phyloP scores from a whole-genome alignment of 805 yeast genomes.

The Candida boidinii region DNA sequence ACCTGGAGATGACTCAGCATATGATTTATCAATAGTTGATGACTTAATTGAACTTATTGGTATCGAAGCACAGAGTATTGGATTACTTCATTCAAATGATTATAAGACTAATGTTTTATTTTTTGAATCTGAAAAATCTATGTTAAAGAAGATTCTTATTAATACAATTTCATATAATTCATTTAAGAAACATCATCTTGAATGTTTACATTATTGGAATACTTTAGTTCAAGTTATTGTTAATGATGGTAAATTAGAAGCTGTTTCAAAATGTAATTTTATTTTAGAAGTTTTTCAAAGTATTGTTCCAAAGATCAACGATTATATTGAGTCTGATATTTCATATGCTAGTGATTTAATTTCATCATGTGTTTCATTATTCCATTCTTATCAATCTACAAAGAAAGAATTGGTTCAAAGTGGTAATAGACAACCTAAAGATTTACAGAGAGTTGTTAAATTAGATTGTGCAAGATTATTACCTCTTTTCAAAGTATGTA shows the following conservation, averaged over 20 bases:
- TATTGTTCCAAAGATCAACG: conserved; percentile 67
- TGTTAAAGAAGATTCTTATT: conserved; percentile 30
- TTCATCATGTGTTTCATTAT: conserved; percentile 63
- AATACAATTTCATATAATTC: conserved; percentile 38
- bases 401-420: conserved; percentile 4
- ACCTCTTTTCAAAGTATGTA: conserved; percentile 64
- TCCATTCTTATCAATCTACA: conserved; percentile 51
- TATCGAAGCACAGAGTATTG: conserved; percentile 18
- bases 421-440: conserved; percentile 21
- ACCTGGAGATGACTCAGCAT: conserved; percentile 21
- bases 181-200: conserved; percentile 45
- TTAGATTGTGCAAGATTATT: conserved; percentile 46
- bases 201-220: conserved; percentile 75
- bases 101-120: conserved; percentile 7
- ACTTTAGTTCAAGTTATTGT: conserved; percentile 68
- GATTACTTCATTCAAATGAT: conserved; percentile 14
- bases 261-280: conserved; percentile 45
- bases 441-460: conserved; percentile 22
- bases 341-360: conserved; percentile 68
- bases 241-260: conserved; percentile 45
- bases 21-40: conserved; percentile 34
- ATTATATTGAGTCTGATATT: conserved; percentile 59
- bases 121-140: conserved; percentile 15
- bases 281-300: conserved; percentile 70
- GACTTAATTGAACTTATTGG: conserved; percentile 15